phyloP scores from a whole-genome alignment of 1,139 yeast genomes.

The Kluyveromyces sp. region DNA sequence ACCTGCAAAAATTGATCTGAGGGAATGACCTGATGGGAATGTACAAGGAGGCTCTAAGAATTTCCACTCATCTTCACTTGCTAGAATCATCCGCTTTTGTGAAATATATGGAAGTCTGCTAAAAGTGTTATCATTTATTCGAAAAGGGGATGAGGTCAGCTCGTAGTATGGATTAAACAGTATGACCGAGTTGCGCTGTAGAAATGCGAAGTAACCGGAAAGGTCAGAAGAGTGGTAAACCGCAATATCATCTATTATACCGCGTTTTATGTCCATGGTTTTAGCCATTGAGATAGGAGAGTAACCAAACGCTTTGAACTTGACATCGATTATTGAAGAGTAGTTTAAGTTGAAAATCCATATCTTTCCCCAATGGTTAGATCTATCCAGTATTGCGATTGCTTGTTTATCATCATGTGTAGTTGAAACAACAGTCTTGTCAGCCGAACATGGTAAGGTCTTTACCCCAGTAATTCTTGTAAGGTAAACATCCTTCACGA shows the following conservation, averaged over 20 bases:
- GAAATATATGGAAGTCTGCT: conserved; percentile 16
- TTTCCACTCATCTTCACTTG: conserved; percentile 11
- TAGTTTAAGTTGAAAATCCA: conserved; percentile 41
- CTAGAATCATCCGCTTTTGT: conserved; percentile 20
- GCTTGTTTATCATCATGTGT: conserved; percentile 53
- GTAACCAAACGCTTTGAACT: conserved; percentile 27
- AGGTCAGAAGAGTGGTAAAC: conserved; percentile 18
- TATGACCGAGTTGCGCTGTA: conserved; percentile 36
- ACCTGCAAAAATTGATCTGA: conserved; percentile 41
- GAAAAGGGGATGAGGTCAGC: conserved; percentile 42
- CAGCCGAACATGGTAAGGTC: conserved; percentile 32
- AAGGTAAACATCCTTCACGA: conserved; percentile 55
- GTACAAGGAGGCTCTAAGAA: conserved; percentile 13
- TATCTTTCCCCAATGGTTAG: conserved; percentile 38
- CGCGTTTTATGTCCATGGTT: conserved; percentile 12
- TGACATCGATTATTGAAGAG: conserved; percentile 23
- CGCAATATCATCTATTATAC: conserved; percentile 18
- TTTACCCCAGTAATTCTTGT: conserved; percentile 48
- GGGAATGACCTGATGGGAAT: conserved; percentile 42
- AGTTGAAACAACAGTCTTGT: conserved; percentile 39
- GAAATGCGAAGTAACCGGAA: conserved; percentile 18
- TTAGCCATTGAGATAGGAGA: conserved; percentile 27
- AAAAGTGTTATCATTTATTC: conserved; percentile 23
- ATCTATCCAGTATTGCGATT: conserved; percentile 39
- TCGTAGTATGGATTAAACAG: conserved; percentile 63